A percentile compares a stretch with the other conserved stretches of the same genome.
These are phyloP conservation scores for Gautieria morchelliformis DNA, from an alignment of 768 basidiomycete species.

Conservation along the genomic window DNA sequence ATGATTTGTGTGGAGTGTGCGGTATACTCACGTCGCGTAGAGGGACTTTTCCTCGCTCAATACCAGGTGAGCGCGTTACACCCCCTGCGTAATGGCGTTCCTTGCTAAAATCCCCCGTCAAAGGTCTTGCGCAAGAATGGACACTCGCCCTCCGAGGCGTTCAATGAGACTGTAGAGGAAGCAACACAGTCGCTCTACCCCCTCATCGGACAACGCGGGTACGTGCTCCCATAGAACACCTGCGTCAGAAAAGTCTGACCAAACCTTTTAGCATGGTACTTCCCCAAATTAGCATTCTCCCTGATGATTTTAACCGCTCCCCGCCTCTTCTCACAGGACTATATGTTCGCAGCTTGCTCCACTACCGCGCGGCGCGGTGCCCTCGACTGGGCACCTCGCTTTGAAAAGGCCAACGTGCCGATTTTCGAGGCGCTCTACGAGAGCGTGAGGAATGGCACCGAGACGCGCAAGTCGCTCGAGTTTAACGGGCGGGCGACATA, in stretches of 20 bases:
- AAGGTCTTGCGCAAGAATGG: conserved; percentile 94
- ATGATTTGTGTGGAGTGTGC: background rate
- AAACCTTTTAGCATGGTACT: conserved; percentile 15
- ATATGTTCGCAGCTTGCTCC: conserved; percentile 99
- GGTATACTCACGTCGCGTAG: conserved; percentile 16
- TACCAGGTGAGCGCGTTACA: conserved; percentile 35
- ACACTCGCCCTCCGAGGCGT: conserved; percentile 95
- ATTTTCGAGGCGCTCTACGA: conserved; percentile 93
- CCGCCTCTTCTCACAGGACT: conserved; percentile 48
- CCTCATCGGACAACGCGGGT: conserved; percentile 91
- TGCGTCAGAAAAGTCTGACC: background rate
- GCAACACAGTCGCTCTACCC: conserved; percentile 99
- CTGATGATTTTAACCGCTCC: background rate
- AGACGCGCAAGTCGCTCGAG: conserved; percentile 94
- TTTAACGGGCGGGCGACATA: conserved; percentile 92
- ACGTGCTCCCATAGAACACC: conserved; percentile 17
- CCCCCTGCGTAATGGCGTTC: background rate
- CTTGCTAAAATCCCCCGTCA: background rate
- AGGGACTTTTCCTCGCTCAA: conserved; percentile 98
- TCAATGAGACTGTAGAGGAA: conserved; percentile 99
- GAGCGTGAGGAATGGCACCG: conserved; percentile 89
- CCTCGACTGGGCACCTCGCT: conserved; percentile 97
- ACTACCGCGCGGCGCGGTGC: conserved; percentile 98
- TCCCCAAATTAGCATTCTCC: background rate
- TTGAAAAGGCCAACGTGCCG: conserved; percentile 89